These are phyloP conservation scores for Paradendryphiella salina DNA, from an alignment of 2,329 filamentous ascomycete genomes.

Conservation along the genomic window DNA sequence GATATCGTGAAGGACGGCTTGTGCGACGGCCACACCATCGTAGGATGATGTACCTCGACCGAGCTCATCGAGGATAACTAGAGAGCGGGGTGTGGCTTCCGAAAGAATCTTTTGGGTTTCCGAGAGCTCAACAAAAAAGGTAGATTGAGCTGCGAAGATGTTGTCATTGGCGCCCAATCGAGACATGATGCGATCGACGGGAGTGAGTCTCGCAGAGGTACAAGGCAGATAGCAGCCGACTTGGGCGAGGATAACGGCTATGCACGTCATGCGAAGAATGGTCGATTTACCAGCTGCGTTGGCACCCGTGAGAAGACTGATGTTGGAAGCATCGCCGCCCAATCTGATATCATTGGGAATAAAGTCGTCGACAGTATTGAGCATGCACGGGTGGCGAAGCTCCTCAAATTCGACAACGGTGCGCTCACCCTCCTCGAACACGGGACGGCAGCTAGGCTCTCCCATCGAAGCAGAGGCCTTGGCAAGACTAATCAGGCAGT, in stretches of 20 bases:
- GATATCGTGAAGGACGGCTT: slow-evolving; percentile 95
- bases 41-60: slow-evolving; percentile 94
- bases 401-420: slow-evolving; percentile 91
- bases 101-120: slow-evolving; percentile 98
- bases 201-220: slow-evolving; percentile 78
- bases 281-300: slow-evolving; percentile 98
- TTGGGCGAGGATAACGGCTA: slow-evolving; percentile 96
- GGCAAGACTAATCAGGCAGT: slow-evolving; percentile 91
- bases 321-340: slow-evolving; percentile 78
- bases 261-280: slow-evolving; percentile 92
- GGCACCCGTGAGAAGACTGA: slow-evolving; percentile 89
- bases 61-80: slow-evolving; percentile 96
- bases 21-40: slow-evolving; percentile 93
- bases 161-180: slow-evolving; percentile 97
- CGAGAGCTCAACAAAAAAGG: slow-evolving; percentile 95
- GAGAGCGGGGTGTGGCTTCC: slow-evolving; percentile 88
- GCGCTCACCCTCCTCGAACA: slow-evolving; percentile 82
- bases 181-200: slow-evolving; percentile 97
- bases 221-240: slow-evolving; percentile 93
- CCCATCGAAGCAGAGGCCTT: slow-evolving; percentile 84
- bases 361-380: slow-evolving; percentile 86
- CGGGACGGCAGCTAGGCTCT: slow-evolving; percentile 82
- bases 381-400: slow-evolving; percentile 92
- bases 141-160: slow-evolving; percentile 96
- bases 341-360: slow-evolving; percentile 93